phyloP scores from a whole-genome alignment of 2,329 filamentous ascomycete species.

The Fusarium sp. region DNA sequence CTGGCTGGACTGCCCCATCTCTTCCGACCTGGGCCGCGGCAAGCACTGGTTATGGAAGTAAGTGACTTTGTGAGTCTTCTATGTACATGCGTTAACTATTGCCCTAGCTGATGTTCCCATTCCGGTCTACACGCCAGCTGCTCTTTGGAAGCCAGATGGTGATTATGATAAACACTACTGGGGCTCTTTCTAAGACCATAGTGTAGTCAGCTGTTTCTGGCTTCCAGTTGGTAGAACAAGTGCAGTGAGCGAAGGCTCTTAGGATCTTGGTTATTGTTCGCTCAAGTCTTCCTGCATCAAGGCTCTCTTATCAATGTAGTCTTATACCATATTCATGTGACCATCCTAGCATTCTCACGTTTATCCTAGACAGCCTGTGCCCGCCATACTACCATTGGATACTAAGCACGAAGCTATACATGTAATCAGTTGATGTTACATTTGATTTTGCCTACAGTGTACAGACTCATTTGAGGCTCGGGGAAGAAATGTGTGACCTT shows the following conservation, averaged over 20 bases:
- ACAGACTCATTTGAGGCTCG: no score
- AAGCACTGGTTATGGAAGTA: conserved; percentile 7
- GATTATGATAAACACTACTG: conserved; percentile 9
- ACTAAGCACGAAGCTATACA: no score
- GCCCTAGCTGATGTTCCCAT: not conserved
- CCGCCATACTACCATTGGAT: no score
- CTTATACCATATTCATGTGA: no score
- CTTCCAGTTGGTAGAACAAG: not conserved
- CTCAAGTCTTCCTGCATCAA: no score
- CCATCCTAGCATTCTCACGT: no score
- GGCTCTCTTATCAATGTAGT: no score
- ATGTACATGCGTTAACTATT: not conserved
- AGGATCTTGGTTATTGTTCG: no score
- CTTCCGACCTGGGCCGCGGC: not conserved
- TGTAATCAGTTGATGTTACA: no score
- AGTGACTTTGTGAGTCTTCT: accelerated
- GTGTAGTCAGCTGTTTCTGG: accelerated
- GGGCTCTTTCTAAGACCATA: not conserved
- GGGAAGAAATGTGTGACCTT: no score
- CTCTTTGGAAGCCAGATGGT: not conserved
- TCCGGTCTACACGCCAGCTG: not conserved
- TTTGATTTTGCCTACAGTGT: no score
- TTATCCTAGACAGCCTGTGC: no score
- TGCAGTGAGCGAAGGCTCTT: not conserved
- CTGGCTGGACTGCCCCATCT: not conserved